Conservation (phyloP, 2,329 filamentous ascomycete genomes). For the Biscogniauxia mediterranea region DNA sequence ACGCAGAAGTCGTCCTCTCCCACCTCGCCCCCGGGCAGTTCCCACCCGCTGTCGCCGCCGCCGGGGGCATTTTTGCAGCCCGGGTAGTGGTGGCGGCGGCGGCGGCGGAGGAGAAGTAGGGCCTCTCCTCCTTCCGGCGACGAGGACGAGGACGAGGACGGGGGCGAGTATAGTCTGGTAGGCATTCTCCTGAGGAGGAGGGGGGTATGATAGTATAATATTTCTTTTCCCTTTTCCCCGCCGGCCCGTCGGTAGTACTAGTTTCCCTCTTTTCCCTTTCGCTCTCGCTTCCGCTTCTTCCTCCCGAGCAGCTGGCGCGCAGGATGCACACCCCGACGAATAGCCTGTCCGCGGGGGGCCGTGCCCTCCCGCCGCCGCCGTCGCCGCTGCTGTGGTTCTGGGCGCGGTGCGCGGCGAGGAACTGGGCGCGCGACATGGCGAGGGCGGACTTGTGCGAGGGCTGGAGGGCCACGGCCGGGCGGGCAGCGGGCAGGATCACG, state of each 20-base stretch:
- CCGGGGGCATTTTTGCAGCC: conserved; percentile 1
- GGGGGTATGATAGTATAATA: too few relatives aligned
- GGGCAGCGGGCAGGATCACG: too few relatives aligned
- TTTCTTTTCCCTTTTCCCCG: too few relatives aligned
- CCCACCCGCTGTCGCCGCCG: conserved; percentile 18
- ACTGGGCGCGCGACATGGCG: conserved; percentile 32
- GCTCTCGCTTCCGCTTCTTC: too few relatives aligned
- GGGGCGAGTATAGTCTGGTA: too few relatives aligned
- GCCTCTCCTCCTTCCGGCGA: too few relatives aligned
- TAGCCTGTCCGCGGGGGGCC: conserved; percentile 17
- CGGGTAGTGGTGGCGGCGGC: not conserved
- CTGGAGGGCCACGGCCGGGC: conserved; percentile 16
- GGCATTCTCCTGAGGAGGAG: too few relatives aligned
- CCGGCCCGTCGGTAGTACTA: too few relatives aligned
- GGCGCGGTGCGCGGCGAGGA: conserved; percentile 8
- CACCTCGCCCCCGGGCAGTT: conserved; percentile 29
- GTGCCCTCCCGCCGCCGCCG: conserved; percentile 7
- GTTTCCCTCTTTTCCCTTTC: too few relatives aligned
- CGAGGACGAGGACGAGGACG: too few relatives aligned
- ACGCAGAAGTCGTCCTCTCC: conserved; percentile 28
- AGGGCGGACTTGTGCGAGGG: conserved; percentile 27
- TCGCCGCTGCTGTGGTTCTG: conserved; percentile 8
- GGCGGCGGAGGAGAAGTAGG: too few relatives aligned
- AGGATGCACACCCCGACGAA: conserved; percentile 30
- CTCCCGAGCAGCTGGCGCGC: conserved; percentile 9